Conservation (phyloP, 345 rosid species). For the Streptanthus diversifolius region DNA sequence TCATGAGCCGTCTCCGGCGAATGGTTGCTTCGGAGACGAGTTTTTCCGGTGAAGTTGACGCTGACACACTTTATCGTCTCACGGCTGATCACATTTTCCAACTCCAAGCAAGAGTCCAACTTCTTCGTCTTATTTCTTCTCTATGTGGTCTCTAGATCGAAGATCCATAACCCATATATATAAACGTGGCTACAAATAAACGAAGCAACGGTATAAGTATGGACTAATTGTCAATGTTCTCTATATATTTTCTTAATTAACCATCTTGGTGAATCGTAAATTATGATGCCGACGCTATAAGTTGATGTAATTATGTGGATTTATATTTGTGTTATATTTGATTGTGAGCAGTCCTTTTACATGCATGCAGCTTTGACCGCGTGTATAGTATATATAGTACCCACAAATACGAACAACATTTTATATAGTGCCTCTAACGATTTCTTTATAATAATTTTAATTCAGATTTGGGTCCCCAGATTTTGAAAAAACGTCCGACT, state of each 20-base stretch:
- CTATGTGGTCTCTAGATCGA: conserved; percentile 31
- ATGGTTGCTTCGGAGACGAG: conserved; percentile 31
- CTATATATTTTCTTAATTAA: not conserved
- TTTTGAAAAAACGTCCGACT: not conserved
- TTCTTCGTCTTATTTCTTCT: conserved; percentile 36
- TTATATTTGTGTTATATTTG: not conserved
- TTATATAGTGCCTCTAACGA: not conserved
- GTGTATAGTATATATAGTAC: too few species aligned
- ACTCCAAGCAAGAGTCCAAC: conserved; percentile 34
- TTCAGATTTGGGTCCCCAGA: not conserved
- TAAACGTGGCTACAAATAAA: not conserved
- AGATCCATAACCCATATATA: not conserved
- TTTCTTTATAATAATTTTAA: too few species aligned
- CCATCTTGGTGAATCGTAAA: not conserved
- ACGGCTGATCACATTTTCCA: conserved; percentile 33
- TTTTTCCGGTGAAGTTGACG: conserved; percentile 22
- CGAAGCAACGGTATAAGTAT: conserved; percentile 15
- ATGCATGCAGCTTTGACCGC: conserved; percentile 15
- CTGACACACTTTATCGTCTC: conserved; percentile 25
- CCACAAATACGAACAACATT: not conserved
- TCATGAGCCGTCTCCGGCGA: conserved; percentile 32
- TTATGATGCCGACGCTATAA: not conserved
- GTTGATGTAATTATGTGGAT: conserved; percentile 7
- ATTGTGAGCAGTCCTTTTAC: not conserved
- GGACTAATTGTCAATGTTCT: not conserved